A percentile compares a stretch with the other conserved stretches of the same genome.
These are phyloP conservation scores for Sugiyamaella chiloensis DNA, from an alignment of 805 yeast species.

Conservation along the genomic window DNA sequence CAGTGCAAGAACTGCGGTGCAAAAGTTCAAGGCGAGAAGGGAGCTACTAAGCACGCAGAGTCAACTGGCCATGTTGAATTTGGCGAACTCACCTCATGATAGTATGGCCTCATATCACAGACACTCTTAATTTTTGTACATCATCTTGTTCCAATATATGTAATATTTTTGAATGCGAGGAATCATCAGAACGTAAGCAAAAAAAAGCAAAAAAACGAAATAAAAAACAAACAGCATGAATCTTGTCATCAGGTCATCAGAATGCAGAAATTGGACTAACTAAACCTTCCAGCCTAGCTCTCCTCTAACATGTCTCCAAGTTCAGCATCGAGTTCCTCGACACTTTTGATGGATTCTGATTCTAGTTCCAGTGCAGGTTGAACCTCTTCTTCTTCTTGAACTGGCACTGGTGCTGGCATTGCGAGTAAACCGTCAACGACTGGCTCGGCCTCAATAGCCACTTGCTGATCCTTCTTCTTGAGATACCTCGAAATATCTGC, in stretches of 20 bases:
- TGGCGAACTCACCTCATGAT: conserved; percentile 55
- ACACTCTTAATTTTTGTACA: too few relatives aligned
- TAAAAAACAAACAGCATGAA: too few relatives aligned
- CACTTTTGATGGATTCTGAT: neutral
- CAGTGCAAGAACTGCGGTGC: conserved; percentile 55
- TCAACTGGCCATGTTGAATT: conserved; percentile 57
- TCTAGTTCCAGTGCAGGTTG: neutral
- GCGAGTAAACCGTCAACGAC: conserved; percentile 2
- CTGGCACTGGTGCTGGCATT: neutral
- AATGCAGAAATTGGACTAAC: too few relatives aligned
- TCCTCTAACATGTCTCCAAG: neutral
- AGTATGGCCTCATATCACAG: conserved; percentile 9
- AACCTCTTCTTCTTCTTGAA: neutral
- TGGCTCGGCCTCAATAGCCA: conserved; percentile 7
- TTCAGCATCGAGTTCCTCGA: neutral
- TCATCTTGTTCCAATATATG: too few relatives aligned
- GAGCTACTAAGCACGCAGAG: conserved; percentile 62
- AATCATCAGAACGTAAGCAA: neutral
- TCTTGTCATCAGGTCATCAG: too few relatives aligned
- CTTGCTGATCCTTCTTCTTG: conserved; percentile 39
- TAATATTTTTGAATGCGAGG: neutral
- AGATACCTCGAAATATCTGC: conserved; percentile 64
- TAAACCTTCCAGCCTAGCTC: too few relatives aligned
- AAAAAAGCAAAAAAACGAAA: too few relatives aligned
- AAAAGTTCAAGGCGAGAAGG: conserved; percentile 57